Conservation (phyloP, 1,284 basidiomycete genomes). For the Tausonia pullulans region DNA sequence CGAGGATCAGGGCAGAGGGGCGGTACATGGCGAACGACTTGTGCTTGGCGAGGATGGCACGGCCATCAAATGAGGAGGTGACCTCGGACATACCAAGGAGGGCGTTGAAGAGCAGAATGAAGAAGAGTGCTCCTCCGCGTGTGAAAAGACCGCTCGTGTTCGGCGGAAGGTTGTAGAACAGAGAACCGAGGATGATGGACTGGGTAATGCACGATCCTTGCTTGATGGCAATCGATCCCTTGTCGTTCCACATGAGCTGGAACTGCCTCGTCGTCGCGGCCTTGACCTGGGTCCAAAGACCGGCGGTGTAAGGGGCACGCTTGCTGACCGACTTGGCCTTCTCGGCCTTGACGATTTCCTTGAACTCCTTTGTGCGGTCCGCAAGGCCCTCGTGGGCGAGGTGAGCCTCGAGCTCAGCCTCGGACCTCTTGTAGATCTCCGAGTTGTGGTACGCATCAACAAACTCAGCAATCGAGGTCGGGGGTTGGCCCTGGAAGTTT, state of each 20-base stretch:
- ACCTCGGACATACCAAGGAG: slow-evolving; percentile 52
- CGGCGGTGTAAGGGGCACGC: slow-evolving; percentile 18
- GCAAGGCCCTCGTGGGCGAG: slow-evolving; percentile 20
- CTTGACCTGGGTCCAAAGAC: slow-evolving; percentile 23
- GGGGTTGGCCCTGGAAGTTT: slow-evolving; percentile 22
- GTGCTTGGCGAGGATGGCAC: slow-evolving; percentile 53
- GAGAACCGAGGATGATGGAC: slow-evolving; percentile 21
- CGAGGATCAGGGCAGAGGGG: slow-evolving; percentile 43
- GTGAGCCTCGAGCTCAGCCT: slow-evolving; percentile 25
- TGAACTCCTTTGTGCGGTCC: slow-evolving; percentile 20
- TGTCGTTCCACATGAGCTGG: slow-evolving; percentile 32
- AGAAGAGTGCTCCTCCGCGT: slow-evolving; percentile 55
- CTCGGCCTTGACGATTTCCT: slow-evolving; percentile 20
- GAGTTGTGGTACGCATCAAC: slow-evolving; percentile 24
- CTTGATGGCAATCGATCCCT: slow-evolving; percentile 26
- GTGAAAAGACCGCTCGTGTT: slow-evolving; percentile 41
- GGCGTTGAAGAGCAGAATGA: slow-evolving; percentile 38
- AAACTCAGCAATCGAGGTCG: slow-evolving; percentile 52
- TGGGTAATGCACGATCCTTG: slow-evolving; percentile 23
- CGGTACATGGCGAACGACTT: slow-evolving; percentile 22
- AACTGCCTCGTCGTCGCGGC: slow-evolving; percentile 28
- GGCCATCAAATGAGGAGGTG: slow-evolving; percentile 55
- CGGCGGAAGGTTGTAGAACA: slow-evolving; percentile 17
- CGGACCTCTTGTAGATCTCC: slow-evolving; percentile 24
- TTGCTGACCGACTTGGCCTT: slow-evolving; percentile 25